Conservation (phyloP, 2,329 filamentous ascomycete species). For the Pleurostoma richardsiae region DNA sequence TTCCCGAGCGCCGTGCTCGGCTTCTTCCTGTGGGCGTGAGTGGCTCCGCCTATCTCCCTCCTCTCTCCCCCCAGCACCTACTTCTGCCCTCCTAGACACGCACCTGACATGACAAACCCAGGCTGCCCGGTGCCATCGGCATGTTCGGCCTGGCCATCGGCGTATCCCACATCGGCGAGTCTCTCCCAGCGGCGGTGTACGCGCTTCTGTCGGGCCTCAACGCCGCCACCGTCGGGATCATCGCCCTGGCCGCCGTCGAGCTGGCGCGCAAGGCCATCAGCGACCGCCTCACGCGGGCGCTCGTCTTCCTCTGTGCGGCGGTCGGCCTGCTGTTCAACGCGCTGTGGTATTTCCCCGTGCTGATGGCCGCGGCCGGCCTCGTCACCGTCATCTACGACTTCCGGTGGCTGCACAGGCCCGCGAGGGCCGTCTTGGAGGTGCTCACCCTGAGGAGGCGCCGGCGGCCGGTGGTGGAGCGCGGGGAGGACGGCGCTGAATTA, state of each 20-base stretch:
- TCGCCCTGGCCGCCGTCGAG: slow-evolving; percentile 64
- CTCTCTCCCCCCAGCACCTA: too few relatives aligned
- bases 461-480: neutral
- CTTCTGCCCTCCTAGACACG: too few relatives aligned
- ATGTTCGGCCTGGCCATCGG: slow-evolving; percentile 66
- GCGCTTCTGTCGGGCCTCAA: slow-evolving; percentile 69
- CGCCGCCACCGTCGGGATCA: slow-evolving; percentile 65
- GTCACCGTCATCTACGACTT: slow-evolving; percentile 52
- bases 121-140: slow-evolving; percentile 63
- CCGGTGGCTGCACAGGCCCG: slow-evolving; percentile 39
- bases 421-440: slow-evolving; percentile 8
- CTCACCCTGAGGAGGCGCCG: neutral
- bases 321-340: slow-evolving; percentile 67
- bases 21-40: slow-evolving; percentile 61
- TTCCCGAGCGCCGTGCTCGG: slow-evolving; percentile 50
- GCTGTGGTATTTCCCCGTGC: slow-evolving; percentile 68
- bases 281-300: slow-evolving; percentile 54
- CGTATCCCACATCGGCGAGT: slow-evolving; percentile 52
- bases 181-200: slow-evolving; percentile 58
- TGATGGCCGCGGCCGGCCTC: slow-evolving; percentile 53
- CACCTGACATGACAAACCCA: slow-evolving; percentile 15
- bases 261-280: slow-evolving; percentile 64
- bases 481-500: too few relatives aligned
- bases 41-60: neutral
- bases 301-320: slow-evolving; percentile 59